phyloP scores from a whole-genome alignment of 495 filamentous ascomycete genomes.

The Aspergillus biplanus region DNA sequence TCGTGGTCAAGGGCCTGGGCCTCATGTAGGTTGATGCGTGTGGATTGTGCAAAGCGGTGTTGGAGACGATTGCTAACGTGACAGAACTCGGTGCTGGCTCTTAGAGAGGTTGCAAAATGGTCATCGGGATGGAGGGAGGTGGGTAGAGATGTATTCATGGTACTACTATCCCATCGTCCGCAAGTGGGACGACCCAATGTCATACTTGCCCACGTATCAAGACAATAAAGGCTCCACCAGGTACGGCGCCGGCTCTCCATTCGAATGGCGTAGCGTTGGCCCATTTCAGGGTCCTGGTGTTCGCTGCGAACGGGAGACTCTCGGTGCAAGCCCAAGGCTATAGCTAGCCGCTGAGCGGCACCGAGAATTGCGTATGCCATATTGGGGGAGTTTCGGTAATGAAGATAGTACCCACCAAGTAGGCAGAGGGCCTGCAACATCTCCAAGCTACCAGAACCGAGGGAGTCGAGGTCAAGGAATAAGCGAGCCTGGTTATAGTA shows the following conservation, averaged over 20 bases:
- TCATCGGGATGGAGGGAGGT: conserved; percentile 3
- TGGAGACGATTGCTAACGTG: conserved; percentile 14
- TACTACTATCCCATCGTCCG: conserved; percentile 14
- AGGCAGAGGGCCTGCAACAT: conserved; percentile 66
- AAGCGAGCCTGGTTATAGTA: conserved; percentile 67
- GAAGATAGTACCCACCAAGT: conserved; percentile 71
- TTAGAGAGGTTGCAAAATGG: conserved; percentile 11
- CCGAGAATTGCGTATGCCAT: conserved; percentile 55
- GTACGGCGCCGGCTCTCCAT: conserved; percentile 61
- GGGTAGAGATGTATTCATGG: conserved; percentile 15
- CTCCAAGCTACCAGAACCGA: conserved; percentile 68
- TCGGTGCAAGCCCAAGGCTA: conserved; percentile 66
- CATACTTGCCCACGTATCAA: conserved; percentile 70
- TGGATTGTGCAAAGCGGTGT: conserved; percentile 15
- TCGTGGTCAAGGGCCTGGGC: conserved; percentile 6
- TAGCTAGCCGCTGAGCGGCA: conserved; percentile 66
- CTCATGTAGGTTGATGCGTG: conserved; percentile 2
- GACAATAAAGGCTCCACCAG: conserved; percentile 72
- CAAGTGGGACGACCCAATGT: conserved; percentile 61
- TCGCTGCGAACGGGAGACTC: conserved; percentile 42
- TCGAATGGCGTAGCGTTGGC: conserved; percentile 8
- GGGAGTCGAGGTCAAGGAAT: conserved; percentile 64
- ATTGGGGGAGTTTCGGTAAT: conserved; percentile 73
- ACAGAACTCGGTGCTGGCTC: conserved; percentile 16
- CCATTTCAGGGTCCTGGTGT: neutral